Evolutionary conservation across 139 green algal genomes (phyloP).

Genomic region (Penium margaritaceum): DNA sequence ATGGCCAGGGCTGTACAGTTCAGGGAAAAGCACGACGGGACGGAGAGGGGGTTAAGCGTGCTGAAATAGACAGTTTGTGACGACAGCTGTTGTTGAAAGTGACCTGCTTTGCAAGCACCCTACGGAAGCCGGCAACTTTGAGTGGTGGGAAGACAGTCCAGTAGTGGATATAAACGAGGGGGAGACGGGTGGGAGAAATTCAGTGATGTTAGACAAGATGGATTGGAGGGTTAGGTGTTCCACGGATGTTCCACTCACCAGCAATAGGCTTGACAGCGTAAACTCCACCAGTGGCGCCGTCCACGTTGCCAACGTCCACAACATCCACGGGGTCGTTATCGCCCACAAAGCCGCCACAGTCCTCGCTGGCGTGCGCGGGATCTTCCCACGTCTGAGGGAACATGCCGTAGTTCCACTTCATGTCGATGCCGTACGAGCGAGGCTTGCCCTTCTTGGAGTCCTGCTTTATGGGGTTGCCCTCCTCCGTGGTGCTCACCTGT

Average conservation of each 20-base stretch:
- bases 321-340: conserved; percentile 75
- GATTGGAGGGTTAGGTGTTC: no score
- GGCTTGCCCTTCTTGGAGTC: conserved; percentile 98
- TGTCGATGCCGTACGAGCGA: conserved; percentile 96
- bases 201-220: no score
- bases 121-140: no score
- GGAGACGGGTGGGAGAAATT: no score
- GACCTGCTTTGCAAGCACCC: no score
- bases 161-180: no score
- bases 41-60: no score
- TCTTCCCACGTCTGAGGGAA: conserved; percentile 89
- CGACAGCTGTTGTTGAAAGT: no score
- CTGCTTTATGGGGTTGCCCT: conserved; percentile 93
- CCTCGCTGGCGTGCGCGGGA: conserved; percentile 62
- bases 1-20: conserved; percentile 74
- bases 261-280: conserved; percentile 52
- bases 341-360: conserved; percentile 50
- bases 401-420: conserved; percentile 99
- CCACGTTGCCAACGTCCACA: conserved; percentile 54
- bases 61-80: no score
- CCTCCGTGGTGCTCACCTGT: conserved; percentile 76
- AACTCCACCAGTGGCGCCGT: conserved; percentile 70
- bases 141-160: no score
- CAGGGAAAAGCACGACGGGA: no score
- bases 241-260: no score